These are phyloP conservation scores for Staphylotrichum longicolle DNA, from an alignment of 495 filamentous ascomycete species.

Conservation along the genomic window DNA sequence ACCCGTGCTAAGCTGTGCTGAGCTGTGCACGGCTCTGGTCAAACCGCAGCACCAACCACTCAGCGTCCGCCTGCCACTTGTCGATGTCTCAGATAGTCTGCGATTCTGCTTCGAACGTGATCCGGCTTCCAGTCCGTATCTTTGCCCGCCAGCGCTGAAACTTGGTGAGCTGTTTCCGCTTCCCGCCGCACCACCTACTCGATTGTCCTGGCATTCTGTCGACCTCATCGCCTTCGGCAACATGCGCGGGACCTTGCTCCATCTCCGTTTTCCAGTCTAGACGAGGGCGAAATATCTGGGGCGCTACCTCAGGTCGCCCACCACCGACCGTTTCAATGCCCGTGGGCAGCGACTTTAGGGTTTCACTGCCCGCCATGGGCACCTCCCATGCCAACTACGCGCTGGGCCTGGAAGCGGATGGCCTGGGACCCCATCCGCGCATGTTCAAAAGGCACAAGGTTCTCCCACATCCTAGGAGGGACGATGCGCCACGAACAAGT, in stretches of 20 bases:
- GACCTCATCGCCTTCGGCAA: constrained; percentile 11
- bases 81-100: constrained; percentile 34
- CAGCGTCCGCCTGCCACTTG: constrained; percentile 31
- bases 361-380: constrained; percentile 27
- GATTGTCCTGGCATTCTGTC: not conserved
- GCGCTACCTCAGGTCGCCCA: not conserved
- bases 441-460: constrained; percentile 56
- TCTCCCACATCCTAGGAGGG: constrained; percentile 50
- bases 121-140: constrained; percentile 27
- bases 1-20: constrained; percentile 13
- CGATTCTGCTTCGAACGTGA: constrained; percentile 27
- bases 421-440: constrained; percentile 30
- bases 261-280: constrained; percentile 7
- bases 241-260: constrained; percentile 23
- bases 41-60: constrained; percentile 19
- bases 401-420: constrained; percentile 19
- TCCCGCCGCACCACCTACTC: not conserved
- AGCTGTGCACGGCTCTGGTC: not conserved
- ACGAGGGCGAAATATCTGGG: not conserved
- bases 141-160: not conserved
- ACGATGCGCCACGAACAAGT: constrained; percentile 24
- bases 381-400: constrained; percentile 26
- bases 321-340: constrained; percentile 19
- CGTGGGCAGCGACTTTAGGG: constrained; percentile 23
- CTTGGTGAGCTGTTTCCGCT: not conserved